Conservation (phyloP, 495 filamentous ascomycete species). For the Monascus purpureus region DNA sequence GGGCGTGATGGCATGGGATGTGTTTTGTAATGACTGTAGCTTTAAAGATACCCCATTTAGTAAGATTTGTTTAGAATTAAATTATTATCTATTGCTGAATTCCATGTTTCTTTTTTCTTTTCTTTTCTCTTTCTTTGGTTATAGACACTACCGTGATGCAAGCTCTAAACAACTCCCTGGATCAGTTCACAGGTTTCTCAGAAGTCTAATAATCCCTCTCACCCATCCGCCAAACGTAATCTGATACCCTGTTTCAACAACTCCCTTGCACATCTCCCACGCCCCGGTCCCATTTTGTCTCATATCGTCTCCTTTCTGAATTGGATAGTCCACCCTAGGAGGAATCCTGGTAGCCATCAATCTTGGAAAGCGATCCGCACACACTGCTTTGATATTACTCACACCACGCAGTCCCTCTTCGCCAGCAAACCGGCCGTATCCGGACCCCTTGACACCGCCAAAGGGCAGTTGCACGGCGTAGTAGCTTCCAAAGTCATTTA, state of each 20-base stretch:
- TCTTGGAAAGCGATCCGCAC: conserved; percentile 51
- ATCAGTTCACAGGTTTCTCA: conserved; percentile 32
- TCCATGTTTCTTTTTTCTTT: no score
- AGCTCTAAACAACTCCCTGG: no score
- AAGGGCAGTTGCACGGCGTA: conserved; percentile 92
- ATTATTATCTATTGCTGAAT: no score
- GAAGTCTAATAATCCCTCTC: conserved; percentile 32
- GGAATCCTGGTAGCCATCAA: conserved; percentile 63
- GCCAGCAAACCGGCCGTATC: conserved; percentile 87
- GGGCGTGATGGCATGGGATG: no score
- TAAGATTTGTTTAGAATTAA: no score
- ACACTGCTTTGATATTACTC: conserved; percentile 78
- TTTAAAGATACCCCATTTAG: no score
- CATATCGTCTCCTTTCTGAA: conserved; percentile 33
- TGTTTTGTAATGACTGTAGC: no score
- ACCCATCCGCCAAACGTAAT: conserved; percentile 32
- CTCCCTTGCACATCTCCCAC: conserved; percentile 46
- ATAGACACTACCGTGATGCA: no score
- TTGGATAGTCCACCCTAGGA: conserved; percentile 63
- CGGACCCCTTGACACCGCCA: conserved; percentile 72
- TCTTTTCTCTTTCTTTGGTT: no score
- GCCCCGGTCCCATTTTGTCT: conserved; percentile 36
- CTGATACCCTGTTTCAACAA: conserved; percentile 51
- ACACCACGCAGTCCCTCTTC: conserved; percentile 74
- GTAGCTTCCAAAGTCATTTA: conserved; percentile 88